A percentile compares a stretch with the other conserved stretches of the same genome.
Conservation (phyloP, 495 filamentous ascomycete genomes). For the Penicillium manginii region DNA sequence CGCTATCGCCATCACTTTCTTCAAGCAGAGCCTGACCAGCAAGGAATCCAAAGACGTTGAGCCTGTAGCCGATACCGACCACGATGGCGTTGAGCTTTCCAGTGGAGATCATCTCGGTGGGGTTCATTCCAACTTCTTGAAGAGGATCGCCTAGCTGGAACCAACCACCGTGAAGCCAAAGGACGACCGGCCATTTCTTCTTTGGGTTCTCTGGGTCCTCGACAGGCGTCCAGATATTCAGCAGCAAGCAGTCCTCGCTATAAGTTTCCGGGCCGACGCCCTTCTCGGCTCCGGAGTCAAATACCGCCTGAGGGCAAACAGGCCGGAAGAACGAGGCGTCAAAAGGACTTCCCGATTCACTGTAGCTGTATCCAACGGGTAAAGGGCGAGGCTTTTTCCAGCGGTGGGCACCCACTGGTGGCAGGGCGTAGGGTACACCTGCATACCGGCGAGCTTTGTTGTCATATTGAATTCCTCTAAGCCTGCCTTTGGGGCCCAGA, state of each 20-base stretch:
- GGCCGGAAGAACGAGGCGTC: slow-evolving; percentile 48
- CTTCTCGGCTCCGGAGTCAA: slow-evolving; percentile 27
- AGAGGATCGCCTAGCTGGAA: slow-evolving; percentile 51
- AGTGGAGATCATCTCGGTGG: slow-evolving; percentile 55
- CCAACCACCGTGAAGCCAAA: slow-evolving; percentile 58
- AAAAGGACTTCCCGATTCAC: slow-evolving; percentile 21
- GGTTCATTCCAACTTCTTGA: slow-evolving; percentile 33
- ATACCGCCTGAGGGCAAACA: slow-evolving; percentile 46
- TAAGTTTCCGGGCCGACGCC: slow-evolving; percentile 17
- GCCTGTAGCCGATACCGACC: slow-evolving; percentile 63
- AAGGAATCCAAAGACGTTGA: slow-evolving; percentile 65
- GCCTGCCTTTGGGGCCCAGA: slow-evolving; percentile 10
- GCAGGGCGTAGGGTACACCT: slow-evolving; percentile 51
- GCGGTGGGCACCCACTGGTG: slow-evolving; percentile 43
- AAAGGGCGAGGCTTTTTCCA: slow-evolving; percentile 48
- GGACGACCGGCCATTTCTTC: slow-evolving; percentile 56
- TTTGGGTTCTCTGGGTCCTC: slow-evolving; percentile 17
- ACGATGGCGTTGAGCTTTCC: slow-evolving; percentile 52
- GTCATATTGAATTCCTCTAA: slow-evolving; percentile 29
- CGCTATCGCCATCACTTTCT: slow-evolving; percentile 48
- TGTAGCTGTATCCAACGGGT: slow-evolving; percentile 39
- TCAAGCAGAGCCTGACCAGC: slow-evolving; percentile 43
- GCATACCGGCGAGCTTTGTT: slow-evolving; percentile 38
- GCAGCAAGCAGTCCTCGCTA: slow-evolving; percentile 52
- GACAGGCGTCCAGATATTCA: slow-evolving; percentile 48